Evolutionary conservation across 2,329 filamentous ascomycete species (phyloP).

Genomic region (Fusarium odoratissimum): DNA sequence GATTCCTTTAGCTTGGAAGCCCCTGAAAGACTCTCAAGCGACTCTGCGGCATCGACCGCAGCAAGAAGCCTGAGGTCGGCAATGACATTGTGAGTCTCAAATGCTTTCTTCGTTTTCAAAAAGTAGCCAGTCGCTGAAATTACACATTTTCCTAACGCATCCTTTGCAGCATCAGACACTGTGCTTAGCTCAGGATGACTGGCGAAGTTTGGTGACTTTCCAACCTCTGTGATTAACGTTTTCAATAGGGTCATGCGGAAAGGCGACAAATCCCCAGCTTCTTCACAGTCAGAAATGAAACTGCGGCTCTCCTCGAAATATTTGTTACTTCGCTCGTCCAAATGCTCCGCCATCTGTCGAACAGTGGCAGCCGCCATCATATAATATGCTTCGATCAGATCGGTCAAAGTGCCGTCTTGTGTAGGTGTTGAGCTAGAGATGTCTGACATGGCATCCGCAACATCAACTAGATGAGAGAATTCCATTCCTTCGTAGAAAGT

Average conservation of each 20-base stretch:
- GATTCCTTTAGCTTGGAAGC: constrained; percentile 46
- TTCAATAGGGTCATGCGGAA: constrained; percentile 53
- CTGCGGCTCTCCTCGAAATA: constrained; percentile 51
- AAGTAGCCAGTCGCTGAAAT: constrained; percentile 43
- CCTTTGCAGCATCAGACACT: constrained; percentile 43
- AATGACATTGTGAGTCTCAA: constrained; percentile 36
- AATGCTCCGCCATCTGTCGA: constrained; percentile 58
- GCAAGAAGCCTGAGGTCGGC: constrained; percentile 48
- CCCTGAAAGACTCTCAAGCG: constrained; percentile 37
- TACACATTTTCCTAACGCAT: constrained; percentile 45
- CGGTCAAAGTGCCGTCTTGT: constrained; percentile 44
- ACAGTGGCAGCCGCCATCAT: constrained; percentile 49
- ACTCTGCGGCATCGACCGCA: constrained; percentile 49
- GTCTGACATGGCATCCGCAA: constrained; percentile 50
- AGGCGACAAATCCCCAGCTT: constrained; percentile 42
- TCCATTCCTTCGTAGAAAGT: constrained; percentile 62
- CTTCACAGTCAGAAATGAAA: constrained; percentile 44
- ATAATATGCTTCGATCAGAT: constrained; percentile 50
- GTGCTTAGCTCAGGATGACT: constrained; percentile 41
- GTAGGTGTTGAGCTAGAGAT: constrained; percentile 41
- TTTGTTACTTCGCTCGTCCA: constrained; percentile 56
- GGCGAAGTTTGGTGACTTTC: constrained; percentile 44
- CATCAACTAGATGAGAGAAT: constrained; percentile 52
- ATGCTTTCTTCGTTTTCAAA: constrained; percentile 47
- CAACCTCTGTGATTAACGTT: constrained; percentile 47